Evolutionary conservation across 306 rosid genomes (phyloP), one percentile per base, ranked within the genome.

Genomic region (Quillaja saponaria): DNA sequence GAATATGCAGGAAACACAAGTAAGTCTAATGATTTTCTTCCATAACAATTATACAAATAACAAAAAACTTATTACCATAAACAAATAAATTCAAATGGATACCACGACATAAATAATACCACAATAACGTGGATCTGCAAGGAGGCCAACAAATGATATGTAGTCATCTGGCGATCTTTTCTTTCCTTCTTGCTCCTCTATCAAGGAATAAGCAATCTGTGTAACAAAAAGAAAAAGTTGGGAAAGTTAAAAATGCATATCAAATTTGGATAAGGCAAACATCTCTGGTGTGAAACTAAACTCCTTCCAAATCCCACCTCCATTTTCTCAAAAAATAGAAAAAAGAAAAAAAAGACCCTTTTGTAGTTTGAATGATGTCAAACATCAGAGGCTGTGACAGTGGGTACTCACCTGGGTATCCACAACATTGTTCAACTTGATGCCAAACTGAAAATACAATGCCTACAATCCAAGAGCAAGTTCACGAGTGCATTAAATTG

Each of bases 151-250:
- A 56, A 94, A 90, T 18, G 99, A 94, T 76, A 94, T 94, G 67
- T 83, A 84, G 70, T 81, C 90, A 74, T 82, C 84, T 41, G 75
- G 70, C 35, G 47, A 62, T 71, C 77, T 82, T 68, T 67, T 74
- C 39, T 75, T 82, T 37, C 97, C 99, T 80, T 89, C 99, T 84
- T 94, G 99, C 78, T 83, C 99, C 85, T 89, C 96, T 72, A 94
- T 67, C 72, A 94, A 68, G 6, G 97, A 57, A 71, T 83, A 89
- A 38, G 99, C 99, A 78, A 94, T 94, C 99, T 94, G 79, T 65
- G 63, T 16, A 44, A 73, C 61, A 67, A 61, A 61, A 58, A 59
- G 51, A 69, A 37, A 51, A 7, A 58, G 44, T 8, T 39, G 10
- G 2, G 7, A 39, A 39, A 2, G 13, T 12, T 25, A 25, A 37